Evolutionary conservation across 192 early-diverging fungal species (phyloP).

Genomic region (Backusella mclennaniae): DNA sequence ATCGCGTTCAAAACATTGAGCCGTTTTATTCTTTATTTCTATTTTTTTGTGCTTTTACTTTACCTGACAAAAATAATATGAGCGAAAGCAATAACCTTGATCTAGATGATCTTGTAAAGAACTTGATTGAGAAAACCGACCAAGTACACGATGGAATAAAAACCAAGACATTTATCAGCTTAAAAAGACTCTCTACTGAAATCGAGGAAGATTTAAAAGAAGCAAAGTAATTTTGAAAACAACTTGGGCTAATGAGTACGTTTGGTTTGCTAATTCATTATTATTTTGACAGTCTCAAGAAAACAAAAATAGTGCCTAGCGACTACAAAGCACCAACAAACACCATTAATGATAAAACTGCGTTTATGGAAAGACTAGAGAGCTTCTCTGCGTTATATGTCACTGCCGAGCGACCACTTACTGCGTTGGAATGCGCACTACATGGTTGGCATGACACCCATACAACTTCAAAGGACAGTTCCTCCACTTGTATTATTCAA

Average conservation of each 20-base stretch:
- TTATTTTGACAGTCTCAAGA: neutral
- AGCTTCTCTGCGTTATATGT: neutral
- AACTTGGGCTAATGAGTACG: too few relatives aligned
- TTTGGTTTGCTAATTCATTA: neutral
- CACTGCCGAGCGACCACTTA: neutral
- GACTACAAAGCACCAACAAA: neutral
- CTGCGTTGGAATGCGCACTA: neutral
- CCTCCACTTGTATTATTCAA: neutral
- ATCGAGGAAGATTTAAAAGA: neutral
- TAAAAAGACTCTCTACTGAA: neutral
- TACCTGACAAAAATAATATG: neutral
- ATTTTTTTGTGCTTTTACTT: neutral
- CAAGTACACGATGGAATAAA: slow-evolving; percentile 2
- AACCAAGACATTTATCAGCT: neutral
- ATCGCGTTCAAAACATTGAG: neutral
- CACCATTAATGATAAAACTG: neutral
- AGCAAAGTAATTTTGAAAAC: neutral
- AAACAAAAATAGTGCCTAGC: neutral
- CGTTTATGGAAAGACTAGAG: neutral
- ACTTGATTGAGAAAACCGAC: neutral
- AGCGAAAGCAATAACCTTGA: neutral
- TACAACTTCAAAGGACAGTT: neutral
- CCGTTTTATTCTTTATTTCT: neutral
- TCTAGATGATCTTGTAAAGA: neutral
- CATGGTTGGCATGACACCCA: neutral